Evolutionary conservation across 805 yeast genomes (phyloP), one percentile per base, ranked within the genome.

Genomic region (Barnettozyma vustinii): DNA sequence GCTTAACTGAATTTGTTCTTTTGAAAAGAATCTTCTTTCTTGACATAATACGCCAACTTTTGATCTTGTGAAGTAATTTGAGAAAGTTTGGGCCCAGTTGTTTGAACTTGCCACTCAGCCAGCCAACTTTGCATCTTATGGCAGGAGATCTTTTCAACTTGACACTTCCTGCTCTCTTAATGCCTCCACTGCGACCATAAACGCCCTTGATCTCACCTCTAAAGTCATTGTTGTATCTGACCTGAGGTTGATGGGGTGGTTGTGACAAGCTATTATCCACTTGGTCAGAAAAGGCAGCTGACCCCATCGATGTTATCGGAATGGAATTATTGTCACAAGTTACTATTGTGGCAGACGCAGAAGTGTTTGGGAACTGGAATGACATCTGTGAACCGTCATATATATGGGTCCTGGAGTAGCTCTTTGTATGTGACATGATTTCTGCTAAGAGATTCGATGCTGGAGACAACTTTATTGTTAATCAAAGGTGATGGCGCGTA

Each of bases 371-470:
- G 46, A 70, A 71, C 46, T 63, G 62, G 54, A 71, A 71, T 15
- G 55, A 65, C 65, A 67, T 61, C 52, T 71, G 75, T 2, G 66
- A 56, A 5, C 75, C 75, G 21, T 62, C 63, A 47, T 68, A 70
- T 0, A 74, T 69, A 8, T 60, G 52, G 1, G 74, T 55, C 52
- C 64, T 53, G 19, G 42, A 20, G 18, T 39, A 18, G 42, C 42
- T 36, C 21, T 36, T 16, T 15, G 16, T 30, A 3, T 30, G 33
- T 12, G 33, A 30, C 33, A 30, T 30, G 12, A 13, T 30, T 4
- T 30, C 16, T 23, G 26, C 5, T 27, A 23, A 23, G 8, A 23
- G 25, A 23, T 23, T 8, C n/a, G n/a, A n/a, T n/a, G n/a, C n/a
- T n/a, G 26, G 9, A 23, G 26, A 23, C 8, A 9, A 9, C 26